phyloP scores from a whole-genome alignment of 306 rosid genomes.

The Leucaena leucocephala region DNA sequence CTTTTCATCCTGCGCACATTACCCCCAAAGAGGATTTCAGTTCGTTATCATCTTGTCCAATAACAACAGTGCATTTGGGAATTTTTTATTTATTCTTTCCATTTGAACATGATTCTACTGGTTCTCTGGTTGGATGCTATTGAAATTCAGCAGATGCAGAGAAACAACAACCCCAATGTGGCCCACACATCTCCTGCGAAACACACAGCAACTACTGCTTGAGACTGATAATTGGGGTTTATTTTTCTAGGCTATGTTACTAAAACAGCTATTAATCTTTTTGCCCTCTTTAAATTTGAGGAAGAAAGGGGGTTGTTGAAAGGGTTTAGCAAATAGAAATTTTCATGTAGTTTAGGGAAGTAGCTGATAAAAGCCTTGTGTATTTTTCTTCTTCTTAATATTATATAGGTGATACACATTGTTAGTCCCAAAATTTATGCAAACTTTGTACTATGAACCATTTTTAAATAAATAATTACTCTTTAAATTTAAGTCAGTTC shows the following conservation, averaged over 20 bases:
- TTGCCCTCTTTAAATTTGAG: not conserved
- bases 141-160: conserved; percentile 40
- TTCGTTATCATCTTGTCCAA: conserved; percentile 81
- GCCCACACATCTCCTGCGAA: conserved; percentile 36
- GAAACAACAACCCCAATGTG: conserved; percentile 35
- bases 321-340: conserved; percentile 4
- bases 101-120: conserved; percentile 25
- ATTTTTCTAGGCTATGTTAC: conserved; percentile 38
- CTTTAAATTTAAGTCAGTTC: no score
- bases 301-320: not conserved
- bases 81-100: conserved; percentile 40
- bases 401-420: not conserved
- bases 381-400: not conserved
- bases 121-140: conserved; percentile 37
- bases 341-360: conserved; percentile 31
- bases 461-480: not conserved
- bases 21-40: conserved; percentile 95
- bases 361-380: no score
- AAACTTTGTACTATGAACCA: not conserved
- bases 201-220: conserved; percentile 42
- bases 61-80: conserved; percentile 43
- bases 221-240: conserved; percentile 38
- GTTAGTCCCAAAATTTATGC: not conserved
- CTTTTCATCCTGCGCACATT: conserved; percentile 88
- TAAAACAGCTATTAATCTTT: conserved; percentile 22